Evolutionary conservation across 2,329 filamentous ascomycete species (phyloP).

Genomic region (Fusarium sp.): DNA sequence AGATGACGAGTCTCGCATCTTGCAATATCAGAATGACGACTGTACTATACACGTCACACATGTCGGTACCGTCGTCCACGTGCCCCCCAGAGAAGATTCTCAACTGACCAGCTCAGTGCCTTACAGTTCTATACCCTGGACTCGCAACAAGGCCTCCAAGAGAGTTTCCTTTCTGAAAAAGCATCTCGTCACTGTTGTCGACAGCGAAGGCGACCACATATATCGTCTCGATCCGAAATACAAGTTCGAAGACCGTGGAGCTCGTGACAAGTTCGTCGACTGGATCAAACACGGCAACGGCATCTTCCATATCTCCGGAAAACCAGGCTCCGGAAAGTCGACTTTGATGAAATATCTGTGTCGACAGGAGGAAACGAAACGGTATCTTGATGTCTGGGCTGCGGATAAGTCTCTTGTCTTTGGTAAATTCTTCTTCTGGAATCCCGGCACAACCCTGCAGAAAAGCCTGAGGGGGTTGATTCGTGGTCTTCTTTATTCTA

Average conservation of each 20-base stretch:
- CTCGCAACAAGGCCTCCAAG: background rate
- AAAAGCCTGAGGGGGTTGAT: background rate
- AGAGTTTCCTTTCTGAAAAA: background rate
- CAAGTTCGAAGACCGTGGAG: background rate
- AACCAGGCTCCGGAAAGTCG: background rate
- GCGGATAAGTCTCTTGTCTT: fast-evolving
- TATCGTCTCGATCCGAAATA: too few species aligned
- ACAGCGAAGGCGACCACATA: background rate
- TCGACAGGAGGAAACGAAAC: fast-evolving
- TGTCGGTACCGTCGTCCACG: too few species aligned
- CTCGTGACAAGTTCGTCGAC: fast-evolving
- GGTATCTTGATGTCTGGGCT: background rate
- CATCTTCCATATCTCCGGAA: background rate
- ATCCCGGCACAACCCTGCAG: background rate
- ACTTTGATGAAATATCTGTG: background rate
- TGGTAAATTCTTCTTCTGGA: background rate
- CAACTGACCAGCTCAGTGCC: background rate
- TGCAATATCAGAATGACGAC: conserved; percentile 12
- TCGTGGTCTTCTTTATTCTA: background rate
- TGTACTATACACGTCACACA: background rate
- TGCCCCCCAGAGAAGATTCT: background rate
- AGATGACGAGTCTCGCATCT: conserved; percentile 13
- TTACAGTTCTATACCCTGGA: conserved; percentile 3
- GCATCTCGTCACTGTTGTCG: background rate
- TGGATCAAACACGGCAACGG: background rate